Evolutionary conservation across 768 basidiomycete species (phyloP), one percentile per base, ranked within the genome.

Genomic region (Xanthoconium stramineum): DNA sequence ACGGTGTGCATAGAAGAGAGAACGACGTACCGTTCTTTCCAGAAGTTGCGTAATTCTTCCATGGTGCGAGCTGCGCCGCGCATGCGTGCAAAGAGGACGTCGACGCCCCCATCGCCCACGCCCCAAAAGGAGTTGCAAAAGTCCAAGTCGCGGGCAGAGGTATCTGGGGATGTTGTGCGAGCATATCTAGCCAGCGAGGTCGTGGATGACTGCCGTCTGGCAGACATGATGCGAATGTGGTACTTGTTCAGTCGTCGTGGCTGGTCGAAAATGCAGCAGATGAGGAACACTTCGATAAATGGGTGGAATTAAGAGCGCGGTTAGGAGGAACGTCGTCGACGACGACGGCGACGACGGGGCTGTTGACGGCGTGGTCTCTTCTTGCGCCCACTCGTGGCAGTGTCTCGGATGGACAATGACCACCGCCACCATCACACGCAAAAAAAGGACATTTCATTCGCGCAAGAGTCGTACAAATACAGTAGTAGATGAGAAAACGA

Each of bases 101-200:
- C 92, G 59, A 91, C 93, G 15, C 94, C 94, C 38, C 81, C 88
- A 76, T 97, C 94, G 30, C 79, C 83, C 19, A 80, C 63, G 12
- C 93, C 93, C 97, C 97, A 98, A 76, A 98, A 98, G 3, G 93
- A 84, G 73, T 98, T 99, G 73, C 95, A 98, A 74, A 94, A 98
- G 74, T 97, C 93, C 65, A 85, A 72, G 11, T 84, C 83, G 54
- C 82, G 79, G 61, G 69, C 65, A 6, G 72, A 63, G 30, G 74
- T 65, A 37, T 79, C 75, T 8, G 69, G 64, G 17, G 86, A 84
- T 37, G 75, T 75, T 45, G 78, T 74, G 39, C 86, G 78, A 46
- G 81, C 87, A 71, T 78, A 91, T 71, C 77, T 83, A 30, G 89
- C 83, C 35, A 92, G 77, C 6, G 91, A 93, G 6, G 90, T 89